These are phyloP conservation scores for Salix suchowensis DNA, from an alignment of 345 rosid genomes.

Conservation along the genomic window DNA sequence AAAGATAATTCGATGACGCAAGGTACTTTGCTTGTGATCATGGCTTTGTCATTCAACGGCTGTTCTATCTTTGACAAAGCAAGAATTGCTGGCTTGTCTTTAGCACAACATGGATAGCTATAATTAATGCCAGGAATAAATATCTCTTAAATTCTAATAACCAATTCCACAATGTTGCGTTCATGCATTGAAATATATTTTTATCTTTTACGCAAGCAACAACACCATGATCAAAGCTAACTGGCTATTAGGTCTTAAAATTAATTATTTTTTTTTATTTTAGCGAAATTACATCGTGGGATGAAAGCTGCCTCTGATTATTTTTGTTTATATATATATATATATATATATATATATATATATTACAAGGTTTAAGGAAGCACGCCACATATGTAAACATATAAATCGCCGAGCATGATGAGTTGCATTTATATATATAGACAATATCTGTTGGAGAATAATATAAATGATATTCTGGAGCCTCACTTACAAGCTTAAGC, in stretches of 20 bases:
- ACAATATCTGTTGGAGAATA: too few relatives aligned
- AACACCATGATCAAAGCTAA: too few relatives aligned
- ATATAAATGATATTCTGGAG: too few relatives aligned
- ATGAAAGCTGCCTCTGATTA: neutral
- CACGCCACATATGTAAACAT: neutral
- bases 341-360: too few relatives aligned
- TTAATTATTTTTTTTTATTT: too few relatives aligned
- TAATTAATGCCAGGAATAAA: neutral
- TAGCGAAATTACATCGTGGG: too few relatives aligned
- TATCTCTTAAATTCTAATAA: neutral
- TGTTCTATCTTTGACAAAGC: neutral
- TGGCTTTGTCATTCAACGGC: neutral
- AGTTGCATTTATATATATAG: neutral
- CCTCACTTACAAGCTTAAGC: too few relatives aligned
- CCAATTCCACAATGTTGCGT: neutral
- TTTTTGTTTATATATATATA: too few relatives aligned
- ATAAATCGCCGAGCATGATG: neutral
- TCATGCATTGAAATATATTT: neutral
- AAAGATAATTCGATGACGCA: neutral
- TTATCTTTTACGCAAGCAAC: neutral
- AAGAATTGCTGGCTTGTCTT: neutral
- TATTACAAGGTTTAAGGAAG: neutral
- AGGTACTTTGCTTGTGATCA: slow-evolving; percentile 8
- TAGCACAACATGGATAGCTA: neutral
- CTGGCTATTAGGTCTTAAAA: too few relatives aligned